phyloP scores from a whole-genome alignment of 257 asterid species.

The Przewalskia tangutica region DNA sequence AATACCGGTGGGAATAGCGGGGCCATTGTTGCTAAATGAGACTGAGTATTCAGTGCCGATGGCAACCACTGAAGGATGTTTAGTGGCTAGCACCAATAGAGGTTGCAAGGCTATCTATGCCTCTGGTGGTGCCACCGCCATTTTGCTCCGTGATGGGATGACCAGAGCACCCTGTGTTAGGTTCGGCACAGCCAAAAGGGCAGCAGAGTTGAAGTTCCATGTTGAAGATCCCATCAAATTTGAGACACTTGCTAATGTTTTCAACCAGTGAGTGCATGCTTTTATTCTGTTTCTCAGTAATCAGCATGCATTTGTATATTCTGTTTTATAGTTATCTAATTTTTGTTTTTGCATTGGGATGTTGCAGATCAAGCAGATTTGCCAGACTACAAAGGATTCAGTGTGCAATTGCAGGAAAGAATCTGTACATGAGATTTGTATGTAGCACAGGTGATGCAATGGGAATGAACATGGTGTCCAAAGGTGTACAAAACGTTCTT shows the following conservation, averaged over 20 bases:
- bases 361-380: slow-evolving; percentile 41
- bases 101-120: slow-evolving; percentile 50
- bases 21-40: slow-evolving; percentile 49
- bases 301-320: not conserved
- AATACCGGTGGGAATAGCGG: slow-evolving; percentile 52
- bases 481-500: slow-evolving; percentile 48
- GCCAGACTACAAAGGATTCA: slow-evolving; percentile 36
- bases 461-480: slow-evolving; percentile 58
- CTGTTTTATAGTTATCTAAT: not conserved
- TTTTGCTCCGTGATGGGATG: slow-evolving; percentile 41
- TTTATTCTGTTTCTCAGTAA: not conserved
- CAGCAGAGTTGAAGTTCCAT: slow-evolving; percentile 39
- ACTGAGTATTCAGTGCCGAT: slow-evolving; percentile 43
- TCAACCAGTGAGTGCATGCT: slow-evolving; percentile 32
- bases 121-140: slow-evolving; percentile 39
- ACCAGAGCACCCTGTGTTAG: slow-evolving; percentile 58
- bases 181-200: slow-evolving; percentile 36
- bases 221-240: slow-evolving; percentile 39
- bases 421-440: slow-evolving; percentile 34
- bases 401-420: slow-evolving; percentile 47
- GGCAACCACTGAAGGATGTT: slow-evolving; percentile 56
- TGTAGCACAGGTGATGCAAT: slow-evolving; percentile 56
- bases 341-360: not conserved
- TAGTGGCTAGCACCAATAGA: slow-evolving; percentile 54
- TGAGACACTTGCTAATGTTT: slow-evolving; percentile 32